Evolutionary conservation across 352 stramenopile species (phyloP).

Genomic region (Pelagophyceae sp.): DNA sequence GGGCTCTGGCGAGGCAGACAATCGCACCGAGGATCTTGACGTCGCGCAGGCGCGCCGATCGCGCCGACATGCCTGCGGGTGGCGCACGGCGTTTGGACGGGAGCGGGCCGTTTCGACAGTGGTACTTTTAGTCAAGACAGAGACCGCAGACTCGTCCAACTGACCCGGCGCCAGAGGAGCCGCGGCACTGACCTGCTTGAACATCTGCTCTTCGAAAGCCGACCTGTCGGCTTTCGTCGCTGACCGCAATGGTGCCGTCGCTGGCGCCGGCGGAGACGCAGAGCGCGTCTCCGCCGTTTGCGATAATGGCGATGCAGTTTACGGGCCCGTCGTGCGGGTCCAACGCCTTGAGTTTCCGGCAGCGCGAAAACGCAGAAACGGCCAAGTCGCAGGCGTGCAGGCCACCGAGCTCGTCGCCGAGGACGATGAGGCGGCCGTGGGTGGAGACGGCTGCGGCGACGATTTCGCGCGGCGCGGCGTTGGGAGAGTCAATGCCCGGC

Average conservation of each 20-base stretch:
- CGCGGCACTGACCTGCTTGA: neutral
- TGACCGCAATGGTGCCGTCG: neutral
- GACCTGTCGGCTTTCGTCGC: neutral
- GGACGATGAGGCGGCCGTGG: neutral
- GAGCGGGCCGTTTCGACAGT: too few relatives aligned
- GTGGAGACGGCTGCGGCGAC: neutral
- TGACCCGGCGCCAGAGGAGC: too few relatives aligned
- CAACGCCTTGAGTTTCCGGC: neutral
- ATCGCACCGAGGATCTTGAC: neutral
- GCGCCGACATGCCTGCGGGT: too few relatives aligned
- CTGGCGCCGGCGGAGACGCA: neutral
- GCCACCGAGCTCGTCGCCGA: neutral
- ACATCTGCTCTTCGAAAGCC: neutral
- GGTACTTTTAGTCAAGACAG: too few relatives aligned
- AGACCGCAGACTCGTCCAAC: too few relatives aligned
- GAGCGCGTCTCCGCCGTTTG: neutral
- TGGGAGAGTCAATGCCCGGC: neutral
- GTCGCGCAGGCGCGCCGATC: constrained; percentile 4
- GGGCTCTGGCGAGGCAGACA: too few relatives aligned
- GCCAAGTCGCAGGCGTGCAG: neutral
- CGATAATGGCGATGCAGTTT: neutral
- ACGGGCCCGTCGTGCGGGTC: neutral
- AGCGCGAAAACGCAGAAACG: neutral
- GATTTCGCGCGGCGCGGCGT: neutral
- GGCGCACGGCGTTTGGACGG: too few relatives aligned